Conservation (phyloP, 2,329 filamentous ascomycete genomes). For the Cytospora piceae region DNA sequence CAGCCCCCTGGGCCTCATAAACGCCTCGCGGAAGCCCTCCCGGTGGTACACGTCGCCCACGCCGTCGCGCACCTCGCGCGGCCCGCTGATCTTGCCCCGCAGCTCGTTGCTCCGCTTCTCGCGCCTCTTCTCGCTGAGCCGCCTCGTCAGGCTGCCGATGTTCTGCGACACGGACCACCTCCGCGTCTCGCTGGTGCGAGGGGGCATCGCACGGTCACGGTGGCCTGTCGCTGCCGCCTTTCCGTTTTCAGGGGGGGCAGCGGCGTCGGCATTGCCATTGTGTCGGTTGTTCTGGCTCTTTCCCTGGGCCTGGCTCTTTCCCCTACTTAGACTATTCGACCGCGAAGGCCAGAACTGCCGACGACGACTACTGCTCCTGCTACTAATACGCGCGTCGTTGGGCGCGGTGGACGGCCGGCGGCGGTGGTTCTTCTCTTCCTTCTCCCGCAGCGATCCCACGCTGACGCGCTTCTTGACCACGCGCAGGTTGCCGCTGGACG, state of each 20-base stretch:
- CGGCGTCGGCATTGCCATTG: not conserved
- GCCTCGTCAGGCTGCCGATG: conserved; percentile 47
- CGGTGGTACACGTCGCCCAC: conserved; percentile 60
- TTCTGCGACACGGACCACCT: conserved; percentile 42
- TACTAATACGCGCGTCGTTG: conserved; percentile 24
- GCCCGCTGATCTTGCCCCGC: conserved; percentile 63
- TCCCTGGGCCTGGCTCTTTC: no score
- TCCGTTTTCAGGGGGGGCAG: not conserved
- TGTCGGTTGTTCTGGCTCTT: conserved; percentile 12
- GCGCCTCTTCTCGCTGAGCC: conserved; percentile 60
- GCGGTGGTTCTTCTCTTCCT: conserved; percentile 24
- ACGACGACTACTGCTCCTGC: conserved; percentile 2
- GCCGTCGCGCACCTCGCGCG: conserved; percentile 60
- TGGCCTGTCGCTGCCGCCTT: not conserved
- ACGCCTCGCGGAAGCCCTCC: conserved; percentile 44
- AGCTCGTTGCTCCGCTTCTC: conserved; percentile 63
- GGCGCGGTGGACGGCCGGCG: conserved; percentile 41
- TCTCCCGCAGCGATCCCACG: conserved; percentile 44
- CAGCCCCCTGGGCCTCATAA: conserved; percentile 32
- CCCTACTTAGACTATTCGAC: conserved; percentile 34
- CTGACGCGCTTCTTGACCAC: conserved; percentile 60
- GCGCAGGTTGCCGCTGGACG: conserved; percentile 62
- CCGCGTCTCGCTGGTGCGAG: conserved; percentile 23
- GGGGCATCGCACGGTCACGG: conserved; percentile 15
- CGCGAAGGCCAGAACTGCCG: conserved; percentile 38